Evolutionary conservation across 805 yeast species (phyloP), one percentile per base, ranked within the genome.

Genomic region (Pichia eremophila): DNA sequence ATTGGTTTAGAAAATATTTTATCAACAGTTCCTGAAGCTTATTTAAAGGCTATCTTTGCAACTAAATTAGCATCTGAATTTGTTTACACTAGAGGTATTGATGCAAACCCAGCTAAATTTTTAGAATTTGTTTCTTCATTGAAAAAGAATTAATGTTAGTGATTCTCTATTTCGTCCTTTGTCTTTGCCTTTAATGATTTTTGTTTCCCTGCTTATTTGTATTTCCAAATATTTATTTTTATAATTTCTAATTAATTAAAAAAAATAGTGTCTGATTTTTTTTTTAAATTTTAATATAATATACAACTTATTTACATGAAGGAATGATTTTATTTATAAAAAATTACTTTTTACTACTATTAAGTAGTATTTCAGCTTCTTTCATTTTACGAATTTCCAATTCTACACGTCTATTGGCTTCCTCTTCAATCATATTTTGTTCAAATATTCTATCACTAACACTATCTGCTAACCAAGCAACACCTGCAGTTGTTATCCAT

Each of bases 11-110:
- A 81, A 10, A 68, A 70, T 48, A 80, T 91, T 39, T 70, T 91
- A 57, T 59, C 69, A 41, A 79, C 93, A 59, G 93, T 91, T 37
- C 99, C 99, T 18, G 85, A 76, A 49, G 77, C 95, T 45, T 93
- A 91, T 64, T 72, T 91, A 63, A 82, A 80, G 61, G 95, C 96
- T 4, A 78, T 91, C 56, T 85, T 91, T 61, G 95, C 95, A 41
- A 83, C 93, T 35, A 83, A 79, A 60, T 72, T 89, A 57, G 89
- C 95, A 11, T 84, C 95, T 42, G 74, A 83, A 42, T 89, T 85
- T 65, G 95, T 89, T 46, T 89, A 89, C 67, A 73, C 84, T 28
- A 74, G 82, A 60, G 96, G 96, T 47, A 72, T 80, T 50, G 86
- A 79, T 52, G 79, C 91, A 41, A 86, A 87, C 65, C 95, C 86